Evolutionary conservation across 2,329 filamentous ascomycete species (phyloP).

Genomic region (Aspergillus brasiliensis): DNA sequence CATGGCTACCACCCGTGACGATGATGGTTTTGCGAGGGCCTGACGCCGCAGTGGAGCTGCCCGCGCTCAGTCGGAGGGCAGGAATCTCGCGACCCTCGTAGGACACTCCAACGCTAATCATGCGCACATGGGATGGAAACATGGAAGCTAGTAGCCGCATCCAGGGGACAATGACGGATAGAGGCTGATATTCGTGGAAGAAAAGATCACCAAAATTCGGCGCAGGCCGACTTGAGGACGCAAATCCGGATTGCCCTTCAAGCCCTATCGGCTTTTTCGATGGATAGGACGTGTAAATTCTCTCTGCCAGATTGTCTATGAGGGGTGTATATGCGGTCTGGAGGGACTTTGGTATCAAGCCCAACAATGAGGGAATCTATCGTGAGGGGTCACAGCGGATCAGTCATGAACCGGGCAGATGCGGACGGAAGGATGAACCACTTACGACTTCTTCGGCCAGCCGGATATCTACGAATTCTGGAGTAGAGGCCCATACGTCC

Average conservation of each 20-base stretch:
- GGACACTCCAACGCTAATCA: constrained; percentile 77
- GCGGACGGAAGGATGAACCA: constrained; percentile 13
- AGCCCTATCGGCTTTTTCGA: constrained; percentile 39
- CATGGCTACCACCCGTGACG: constrained; percentile 84
- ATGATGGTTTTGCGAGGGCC: constrained; percentile 72
- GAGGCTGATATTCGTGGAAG: constrained; percentile 88
- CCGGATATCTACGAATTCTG: constrained; percentile 81
- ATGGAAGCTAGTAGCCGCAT: constrained; percentile 87
- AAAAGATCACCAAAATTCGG: constrained; percentile 66
- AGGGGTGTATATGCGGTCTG: constrained; percentile 71
- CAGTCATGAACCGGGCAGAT: neutral
- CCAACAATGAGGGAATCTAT: constrained; percentile 71
- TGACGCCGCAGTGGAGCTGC: constrained; percentile 51
- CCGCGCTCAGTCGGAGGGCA: constrained; percentile 73
- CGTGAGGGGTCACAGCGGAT: neutral
- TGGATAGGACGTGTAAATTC: constrained; percentile 76
- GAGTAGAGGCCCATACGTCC: constrained; percentile 86
- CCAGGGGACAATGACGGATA: constrained; percentile 85
- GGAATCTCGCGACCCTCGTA: constrained; percentile 86
- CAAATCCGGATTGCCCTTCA: constrained; percentile 30
- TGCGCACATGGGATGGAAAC: constrained; percentile 77
- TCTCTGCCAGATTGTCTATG: constrained; percentile 76
- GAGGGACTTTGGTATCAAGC: constrained; percentile 74
- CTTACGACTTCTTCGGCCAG: constrained; percentile 73
- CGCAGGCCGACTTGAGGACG: constrained; percentile 35